Evolutionary conservation across 2,329 filamentous ascomycete species (phyloP).

Genomic region (Phyllosticta paracitricarpa): DNA sequence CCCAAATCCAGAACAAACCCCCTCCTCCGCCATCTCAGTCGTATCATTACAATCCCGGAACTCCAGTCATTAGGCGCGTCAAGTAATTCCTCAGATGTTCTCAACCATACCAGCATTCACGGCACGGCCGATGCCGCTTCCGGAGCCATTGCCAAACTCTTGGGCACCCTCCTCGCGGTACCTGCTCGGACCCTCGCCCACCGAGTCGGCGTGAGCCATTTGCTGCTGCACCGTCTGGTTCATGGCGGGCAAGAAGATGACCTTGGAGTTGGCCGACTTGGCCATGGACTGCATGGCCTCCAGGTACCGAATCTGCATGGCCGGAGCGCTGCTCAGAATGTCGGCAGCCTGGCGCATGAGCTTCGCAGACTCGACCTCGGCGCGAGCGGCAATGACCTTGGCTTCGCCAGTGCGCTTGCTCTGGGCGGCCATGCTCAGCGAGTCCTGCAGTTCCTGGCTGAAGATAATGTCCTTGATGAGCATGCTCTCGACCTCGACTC

Average conservation of each 20-base stretch:
- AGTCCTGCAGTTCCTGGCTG: constrained; percentile 89
- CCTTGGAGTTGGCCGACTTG: constrained; percentile 79
- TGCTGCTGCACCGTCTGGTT: constrained; percentile 52
- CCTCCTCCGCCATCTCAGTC: not conserved
- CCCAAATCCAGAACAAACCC: not conserved
- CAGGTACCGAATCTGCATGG: constrained; percentile 97
- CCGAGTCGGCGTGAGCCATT: constrained; percentile 35
- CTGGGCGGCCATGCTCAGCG: constrained; percentile 95
- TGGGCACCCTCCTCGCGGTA: constrained; percentile 26
- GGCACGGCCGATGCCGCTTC: constrained; percentile 61
- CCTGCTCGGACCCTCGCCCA: constrained; percentile 47
- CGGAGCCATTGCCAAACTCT: constrained; percentile 31
- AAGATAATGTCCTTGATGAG: constrained; percentile 99
- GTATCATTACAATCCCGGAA: not conserved
- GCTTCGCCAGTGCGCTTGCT: constrained; percentile 96
- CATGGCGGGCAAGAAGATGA: constrained; percentile 65
- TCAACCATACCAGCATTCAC: constrained; percentile 76
- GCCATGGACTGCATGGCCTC: constrained; percentile 99
- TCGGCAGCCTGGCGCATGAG: constrained; percentile 86
- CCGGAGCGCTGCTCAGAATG: constrained; percentile 80
- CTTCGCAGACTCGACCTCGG: constrained; percentile 93
- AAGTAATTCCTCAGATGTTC: constrained; percentile 56
- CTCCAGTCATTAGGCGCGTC: not conserved
- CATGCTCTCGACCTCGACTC: constrained; percentile 95
- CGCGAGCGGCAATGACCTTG: constrained; percentile 95